Conservation (phyloP, 139 green algal species). For the Pseudopediastrum boryanum region DNA sequence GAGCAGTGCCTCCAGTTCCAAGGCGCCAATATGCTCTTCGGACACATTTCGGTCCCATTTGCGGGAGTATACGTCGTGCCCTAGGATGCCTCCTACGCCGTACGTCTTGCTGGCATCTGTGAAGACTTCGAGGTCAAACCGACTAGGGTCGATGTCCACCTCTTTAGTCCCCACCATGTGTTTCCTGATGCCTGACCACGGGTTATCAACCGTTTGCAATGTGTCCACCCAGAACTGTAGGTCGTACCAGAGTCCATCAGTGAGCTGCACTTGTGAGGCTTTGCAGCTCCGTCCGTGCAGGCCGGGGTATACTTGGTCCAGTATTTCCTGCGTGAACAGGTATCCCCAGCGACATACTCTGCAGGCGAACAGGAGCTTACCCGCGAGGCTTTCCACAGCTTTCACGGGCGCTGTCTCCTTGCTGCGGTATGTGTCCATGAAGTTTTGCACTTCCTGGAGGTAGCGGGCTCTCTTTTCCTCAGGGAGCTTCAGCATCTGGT, state of each 20-base stretch:
- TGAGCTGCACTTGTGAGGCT: neutral
- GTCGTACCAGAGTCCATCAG: neutral
- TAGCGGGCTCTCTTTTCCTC: neutral
- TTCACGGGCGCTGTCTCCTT: neutral
- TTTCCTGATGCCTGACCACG: neutral
- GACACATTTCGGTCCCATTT: neutral
- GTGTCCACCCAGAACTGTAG: slow-evolving; percentile 11
- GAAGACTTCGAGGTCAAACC: slow-evolving; percentile 14
- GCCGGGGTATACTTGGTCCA: neutral
- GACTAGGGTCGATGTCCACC: slow-evolving; percentile 3
- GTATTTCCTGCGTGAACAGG: neutral
- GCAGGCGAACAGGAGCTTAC: neutral
- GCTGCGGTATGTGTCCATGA: neutral
- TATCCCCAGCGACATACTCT: slow-evolving; percentile 25
- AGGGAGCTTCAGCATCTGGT: neutral
- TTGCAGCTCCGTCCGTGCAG: no score
- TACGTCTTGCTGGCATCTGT: slow-evolving; percentile 18
- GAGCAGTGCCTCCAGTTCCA: slow-evolving; percentile 21
- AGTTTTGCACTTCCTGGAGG: neutral
- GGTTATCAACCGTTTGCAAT: neutral
- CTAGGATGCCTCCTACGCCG: slow-evolving; percentile 6
- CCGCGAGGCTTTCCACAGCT: neutral
- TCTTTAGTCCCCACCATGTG: slow-evolving; percentile 8
- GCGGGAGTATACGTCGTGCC: neutral
- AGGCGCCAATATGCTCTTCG: slow-evolving; percentile 4